phyloP scores from a whole-genome alignment of 192 early-diverging fungal species.

The Paraglomus brasilianum region DNA sequence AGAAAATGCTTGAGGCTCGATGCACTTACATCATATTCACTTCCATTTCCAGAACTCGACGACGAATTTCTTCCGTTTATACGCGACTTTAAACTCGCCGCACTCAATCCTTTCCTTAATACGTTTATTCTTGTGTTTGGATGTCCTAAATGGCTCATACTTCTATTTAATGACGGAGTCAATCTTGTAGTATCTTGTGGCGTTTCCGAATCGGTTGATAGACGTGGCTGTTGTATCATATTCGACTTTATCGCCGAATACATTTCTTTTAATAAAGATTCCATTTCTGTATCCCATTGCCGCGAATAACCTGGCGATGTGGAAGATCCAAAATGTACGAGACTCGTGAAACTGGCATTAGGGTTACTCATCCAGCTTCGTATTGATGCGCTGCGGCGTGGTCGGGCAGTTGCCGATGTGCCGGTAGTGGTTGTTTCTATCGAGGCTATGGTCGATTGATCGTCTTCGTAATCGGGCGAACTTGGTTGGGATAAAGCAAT shows the following conservation, averaged over 20 bases:
- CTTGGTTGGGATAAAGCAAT: constrained; percentile 7
- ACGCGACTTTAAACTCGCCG: constrained; percentile 3
- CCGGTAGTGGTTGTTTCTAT: constrained; percentile 8
- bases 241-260: constrained; percentile 59
- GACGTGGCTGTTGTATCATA: constrained; percentile 52
- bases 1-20: too few relatives aligned
- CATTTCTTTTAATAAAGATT: constrained; percentile 56
- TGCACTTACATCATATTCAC: too few relatives aligned
- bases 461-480: constrained; percentile 24
- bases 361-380: constrained; percentile 45
- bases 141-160: constrained; percentile 21
- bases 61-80: constrained; percentile 27
- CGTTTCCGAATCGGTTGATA: constrained; percentile 10
- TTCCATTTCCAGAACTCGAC: constrained; percentile 18
- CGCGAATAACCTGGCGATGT: constrained; percentile 36
- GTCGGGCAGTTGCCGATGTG: constrained; percentile 14
- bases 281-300: constrained; percentile 57
- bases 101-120: constrained; percentile 16
- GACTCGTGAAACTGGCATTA: constrained; percentile 30
- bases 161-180: constrained; percentile 29
- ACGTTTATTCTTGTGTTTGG: constrained; percentile 20
- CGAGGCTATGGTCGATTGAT: constrained; percentile 25
- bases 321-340: constrained; percentile 33
- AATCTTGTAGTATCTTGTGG: neutral
- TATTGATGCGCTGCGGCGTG: constrained; percentile 32